Conservation (phyloP, 2,329 filamentous ascomycete genomes). For the Colletotrichum neosansevieriae region DNA sequence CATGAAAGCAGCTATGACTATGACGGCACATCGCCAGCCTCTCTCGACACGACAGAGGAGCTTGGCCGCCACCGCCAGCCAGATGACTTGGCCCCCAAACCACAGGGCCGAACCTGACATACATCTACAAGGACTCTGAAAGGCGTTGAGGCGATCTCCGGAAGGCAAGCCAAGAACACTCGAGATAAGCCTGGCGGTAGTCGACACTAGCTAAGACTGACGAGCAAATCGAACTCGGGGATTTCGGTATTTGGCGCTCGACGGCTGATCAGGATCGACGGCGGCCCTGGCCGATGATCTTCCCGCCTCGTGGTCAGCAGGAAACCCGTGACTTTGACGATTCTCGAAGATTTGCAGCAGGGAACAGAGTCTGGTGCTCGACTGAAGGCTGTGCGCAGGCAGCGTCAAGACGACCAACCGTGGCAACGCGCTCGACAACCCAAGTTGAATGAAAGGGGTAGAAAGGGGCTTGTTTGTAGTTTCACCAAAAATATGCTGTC, state of each 20-base stretch:
- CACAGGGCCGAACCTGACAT: not conserved
- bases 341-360: slow-evolving; percentile 22
- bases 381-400: slow-evolving; percentile 12
- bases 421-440: not conserved
- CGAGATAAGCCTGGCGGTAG: not conserved
- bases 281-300: slow-evolving; percentile 20
- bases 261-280: slow-evolving; percentile 26
- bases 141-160: not conserved
- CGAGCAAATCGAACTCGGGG: slow-evolving; percentile 21
- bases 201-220: slow-evolving; percentile 16
- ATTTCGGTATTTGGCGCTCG: slow-evolving; percentile 10
- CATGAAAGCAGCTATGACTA: slow-evolving; percentile 13
- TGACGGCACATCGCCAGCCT: slow-evolving; percentile 1
- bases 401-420: not conserved
- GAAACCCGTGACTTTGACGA: not conserved
- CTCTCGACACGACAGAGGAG: not conserved
- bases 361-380: not conserved
- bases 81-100: not conserved
- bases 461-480: slow-evolving; percentile 19
- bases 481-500: slow-evolving; percentile 33
- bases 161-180: not conserved
- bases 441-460: slow-evolving; percentile 26
- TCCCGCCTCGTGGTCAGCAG: slow-evolving; percentile 26
- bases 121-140: not conserved
- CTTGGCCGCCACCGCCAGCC: slow-evolving; percentile 1